Conservation (phyloP, 345 rosid species). For the Lumnitzera littorea region DNA sequence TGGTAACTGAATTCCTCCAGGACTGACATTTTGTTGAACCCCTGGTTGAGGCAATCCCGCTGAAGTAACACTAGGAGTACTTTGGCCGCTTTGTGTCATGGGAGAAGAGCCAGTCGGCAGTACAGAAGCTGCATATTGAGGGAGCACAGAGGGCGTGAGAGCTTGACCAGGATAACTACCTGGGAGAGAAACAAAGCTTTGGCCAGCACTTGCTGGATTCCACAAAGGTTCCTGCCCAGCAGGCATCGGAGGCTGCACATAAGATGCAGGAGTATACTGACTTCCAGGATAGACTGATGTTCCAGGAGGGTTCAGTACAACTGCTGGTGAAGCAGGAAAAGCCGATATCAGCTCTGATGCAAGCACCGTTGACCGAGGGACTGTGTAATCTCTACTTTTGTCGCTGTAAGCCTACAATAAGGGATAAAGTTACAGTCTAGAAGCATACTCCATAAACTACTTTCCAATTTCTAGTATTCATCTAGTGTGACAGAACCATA, state of each 20-base stretch:
- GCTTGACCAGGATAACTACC: constrained; percentile 9
- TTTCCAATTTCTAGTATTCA: no score
- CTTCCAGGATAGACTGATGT: constrained; percentile 33
- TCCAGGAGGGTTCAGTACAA: constrained; percentile 59
- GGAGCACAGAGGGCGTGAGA: constrained; percentile 1
- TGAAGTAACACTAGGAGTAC: constrained; percentile 7
- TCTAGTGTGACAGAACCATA: not conserved
- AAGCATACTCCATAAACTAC: no score
- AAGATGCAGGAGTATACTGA: constrained; percentile 27
- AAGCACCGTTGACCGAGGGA: constrained; percentile 48
- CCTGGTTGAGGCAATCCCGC: constrained; percentile 1
- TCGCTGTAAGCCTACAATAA: constrained; percentile 71
- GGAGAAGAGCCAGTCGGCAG: constrained; percentile 7
- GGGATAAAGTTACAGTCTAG: not conserved
- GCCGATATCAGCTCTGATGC: constrained; percentile 46
- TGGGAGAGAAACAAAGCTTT: constrained; percentile 5
- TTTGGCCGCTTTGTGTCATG: constrained; percentile 1
- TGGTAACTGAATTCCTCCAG: constrained; percentile 6
- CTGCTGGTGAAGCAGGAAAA: constrained; percentile 32
- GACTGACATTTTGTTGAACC: not conserved
- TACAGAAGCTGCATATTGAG: constrained; percentile 3
- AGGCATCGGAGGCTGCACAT: constrained; percentile 23
- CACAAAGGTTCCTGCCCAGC: constrained; percentile 37
- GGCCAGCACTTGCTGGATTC: constrained; percentile 30
- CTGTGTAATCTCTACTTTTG: constrained; percentile 91